phyloP scores from a whole-genome alignment of 352 stramenopile species.

The Globisporangium echinulatum region DNA sequence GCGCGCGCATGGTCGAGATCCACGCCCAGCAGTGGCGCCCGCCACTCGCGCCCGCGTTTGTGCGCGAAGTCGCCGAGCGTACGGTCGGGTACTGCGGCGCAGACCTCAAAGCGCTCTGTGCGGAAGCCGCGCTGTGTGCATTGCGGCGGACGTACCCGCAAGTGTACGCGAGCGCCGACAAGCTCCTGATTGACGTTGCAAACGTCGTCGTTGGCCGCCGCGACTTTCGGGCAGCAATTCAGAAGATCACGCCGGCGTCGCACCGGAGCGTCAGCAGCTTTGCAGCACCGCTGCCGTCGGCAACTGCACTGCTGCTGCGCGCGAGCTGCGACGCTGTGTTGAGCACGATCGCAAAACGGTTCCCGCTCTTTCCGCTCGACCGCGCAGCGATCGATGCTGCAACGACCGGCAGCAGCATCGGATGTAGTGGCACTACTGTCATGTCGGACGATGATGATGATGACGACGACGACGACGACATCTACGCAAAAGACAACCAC shows the following conservation, averaged over 20 bases:
- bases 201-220: constrained; percentile 66
- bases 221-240: constrained; percentile 64
- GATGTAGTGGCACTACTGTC: neutral
- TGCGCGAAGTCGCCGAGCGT: constrained; percentile 72
- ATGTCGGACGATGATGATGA: constrained; percentile 18
- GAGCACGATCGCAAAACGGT: constrained; percentile 37
- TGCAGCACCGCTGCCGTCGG: constrained; percentile 63
- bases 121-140: constrained; percentile 86
- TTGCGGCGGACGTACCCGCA: constrained; percentile 81
- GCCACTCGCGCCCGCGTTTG: constrained; percentile 41
- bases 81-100: constrained; percentile 89
- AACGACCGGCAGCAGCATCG: constrained; percentile 8
- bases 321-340: constrained; percentile 32
- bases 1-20: constrained; percentile 84
- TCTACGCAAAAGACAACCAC: constrained; percentile 55
- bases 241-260: constrained; percentile 81
- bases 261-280: constrained; percentile 65
- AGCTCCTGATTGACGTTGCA: constrained; percentile 67
- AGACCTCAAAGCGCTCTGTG: constrained; percentile 89
- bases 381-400: constrained; percentile 29
- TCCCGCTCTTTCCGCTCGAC: constrained; percentile 61
- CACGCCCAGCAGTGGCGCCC: constrained; percentile 87
- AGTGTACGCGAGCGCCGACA: constrained; percentile 79
- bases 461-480: constrained; percentile 56
- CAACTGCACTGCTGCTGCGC: constrained; percentile 39